Conservation (phyloP, 139 green algal species). For the Closterium sp. region DNA sequence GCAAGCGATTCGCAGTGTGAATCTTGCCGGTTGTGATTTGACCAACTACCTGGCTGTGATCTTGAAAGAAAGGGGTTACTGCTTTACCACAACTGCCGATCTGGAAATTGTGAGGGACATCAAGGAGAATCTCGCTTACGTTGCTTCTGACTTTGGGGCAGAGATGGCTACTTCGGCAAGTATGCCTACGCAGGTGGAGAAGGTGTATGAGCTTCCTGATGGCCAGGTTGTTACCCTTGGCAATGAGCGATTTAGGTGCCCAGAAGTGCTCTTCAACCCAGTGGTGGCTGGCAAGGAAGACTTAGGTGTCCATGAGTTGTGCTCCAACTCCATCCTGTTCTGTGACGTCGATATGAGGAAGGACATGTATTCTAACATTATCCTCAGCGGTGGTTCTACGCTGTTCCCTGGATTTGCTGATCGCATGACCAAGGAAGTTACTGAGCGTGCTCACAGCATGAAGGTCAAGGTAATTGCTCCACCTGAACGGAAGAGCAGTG, state of each 20-base stretch:
- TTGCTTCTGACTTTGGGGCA: slow-evolving; percentile 94
- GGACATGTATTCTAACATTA: slow-evolving; percentile 55
- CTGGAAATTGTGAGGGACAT: slow-evolving; percentile 98
- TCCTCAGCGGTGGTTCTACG: slow-evolving; percentile 53
- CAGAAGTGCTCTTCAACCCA: slow-evolving; percentile 58
- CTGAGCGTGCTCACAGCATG: slow-evolving; percentile 51
- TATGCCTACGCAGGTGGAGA: slow-evolving; percentile 82
- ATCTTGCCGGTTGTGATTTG: slow-evolving; percentile 93
- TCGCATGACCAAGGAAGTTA: slow-evolving; percentile 54
- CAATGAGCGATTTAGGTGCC: slow-evolving; percentile 53
- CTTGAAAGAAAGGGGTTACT: slow-evolving; percentile 93
- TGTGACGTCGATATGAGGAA: slow-evolving; percentile 55
- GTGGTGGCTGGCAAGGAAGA: slow-evolving; percentile 52
- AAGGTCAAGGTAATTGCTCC: slow-evolving; percentile 57
- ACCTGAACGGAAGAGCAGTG: slow-evolving; percentile 55
- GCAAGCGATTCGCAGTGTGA: slow-evolving; percentile 91
- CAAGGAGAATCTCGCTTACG: slow-evolving; percentile 99
- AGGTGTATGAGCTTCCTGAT: slow-evolving; percentile 69
- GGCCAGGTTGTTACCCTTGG: slow-evolving; percentile 70
- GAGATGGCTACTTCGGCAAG: slow-evolving; percentile 78
- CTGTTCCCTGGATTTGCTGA: slow-evolving; percentile 56
- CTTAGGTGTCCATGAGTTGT: slow-evolving; percentile 52
- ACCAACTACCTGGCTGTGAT: slow-evolving; percentile 97
- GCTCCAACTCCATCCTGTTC: slow-evolving; percentile 60
- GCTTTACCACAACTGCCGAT: slow-evolving; percentile 95